These are phyloP conservation scores for Sugiyamaella pinicola DNA, from an alignment of 1,139 yeast genomes.

Conservation along the genomic window DNA sequence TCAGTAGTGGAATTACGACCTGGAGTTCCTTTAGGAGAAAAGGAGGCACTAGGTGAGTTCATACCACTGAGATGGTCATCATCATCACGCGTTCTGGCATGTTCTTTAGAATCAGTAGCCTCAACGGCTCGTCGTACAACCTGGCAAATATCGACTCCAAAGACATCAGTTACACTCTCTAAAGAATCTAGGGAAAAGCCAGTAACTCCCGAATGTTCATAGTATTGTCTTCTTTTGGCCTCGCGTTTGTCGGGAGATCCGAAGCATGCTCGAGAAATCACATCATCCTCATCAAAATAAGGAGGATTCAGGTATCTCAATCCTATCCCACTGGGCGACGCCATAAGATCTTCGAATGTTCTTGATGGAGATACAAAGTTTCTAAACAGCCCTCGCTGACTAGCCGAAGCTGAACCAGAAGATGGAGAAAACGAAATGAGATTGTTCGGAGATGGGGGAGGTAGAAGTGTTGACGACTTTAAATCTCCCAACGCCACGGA, in stretches of 20 bases:
- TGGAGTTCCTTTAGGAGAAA: constrained; percentile 11
- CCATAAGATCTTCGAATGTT: constrained; percentile 32
- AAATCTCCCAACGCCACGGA: constrained; percentile 25
- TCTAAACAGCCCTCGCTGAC: constrained; percentile 36
- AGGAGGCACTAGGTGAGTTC: not conserved
- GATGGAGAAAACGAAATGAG: constrained; percentile 10
- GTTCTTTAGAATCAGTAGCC: constrained; percentile 19
- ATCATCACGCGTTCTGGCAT: not conserved
- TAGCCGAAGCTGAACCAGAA: constrained; percentile 3
- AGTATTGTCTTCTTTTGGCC: constrained; percentile 37
- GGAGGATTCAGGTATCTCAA: constrained; percentile 11
- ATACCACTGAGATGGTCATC: not conserved
- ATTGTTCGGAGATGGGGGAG: constrained; percentile 33
- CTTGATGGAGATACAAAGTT: constrained; percentile 46
- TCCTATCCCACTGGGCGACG: constrained; percentile 26
- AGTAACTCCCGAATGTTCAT: constrained; percentile 36
- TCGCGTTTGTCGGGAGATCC: constrained; percentile 47
- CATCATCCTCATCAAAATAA: constrained; percentile 53
- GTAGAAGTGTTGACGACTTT: constrained; percentile 25
- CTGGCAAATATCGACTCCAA: constrained; percentile 60
- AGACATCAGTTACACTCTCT: constrained; percentile 46
- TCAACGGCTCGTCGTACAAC: constrained; percentile 59
- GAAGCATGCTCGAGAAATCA: constrained; percentile 47
- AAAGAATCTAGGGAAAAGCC: constrained; percentile 30
- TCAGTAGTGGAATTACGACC: constrained; percentile 12